Conservation (phyloP, 805 yeast genomes). For the Candida awuae region DNA sequence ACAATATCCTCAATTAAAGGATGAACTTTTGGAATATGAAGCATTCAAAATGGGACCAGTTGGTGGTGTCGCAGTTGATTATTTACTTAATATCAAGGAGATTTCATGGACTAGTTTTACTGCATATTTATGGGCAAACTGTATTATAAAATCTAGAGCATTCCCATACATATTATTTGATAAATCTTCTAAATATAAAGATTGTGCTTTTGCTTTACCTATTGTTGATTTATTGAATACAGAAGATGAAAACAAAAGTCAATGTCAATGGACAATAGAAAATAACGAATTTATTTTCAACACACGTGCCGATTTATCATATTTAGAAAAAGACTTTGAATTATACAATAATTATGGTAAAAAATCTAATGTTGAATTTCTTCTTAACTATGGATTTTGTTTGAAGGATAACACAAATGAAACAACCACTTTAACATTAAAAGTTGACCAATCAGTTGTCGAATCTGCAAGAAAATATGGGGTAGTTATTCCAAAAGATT, state of each 20-base stretch:
- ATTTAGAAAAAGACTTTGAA: slow-evolving; percentile 42
- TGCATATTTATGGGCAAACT: slow-evolving; percentile 68
- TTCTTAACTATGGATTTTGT: slow-evolving; percentile 76
- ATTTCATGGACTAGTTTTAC: slow-evolving; percentile 55
- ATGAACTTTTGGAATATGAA: slow-evolving; percentile 22
- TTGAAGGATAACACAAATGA: slow-evolving; percentile 46
- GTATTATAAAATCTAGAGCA: slow-evolving; percentile 67
- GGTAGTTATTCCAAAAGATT: slow-evolving; percentile 33
- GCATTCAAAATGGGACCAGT: slow-evolving; percentile 15
- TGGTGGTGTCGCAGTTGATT: slow-evolving; percentile 15
- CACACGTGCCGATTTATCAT: slow-evolving; percentile 24
- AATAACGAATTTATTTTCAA: slow-evolving; percentile 30
- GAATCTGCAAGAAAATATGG: slow-evolving; percentile 30
- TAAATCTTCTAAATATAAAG: slow-evolving; percentile 18
- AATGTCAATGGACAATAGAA: slow-evolving; percentile 42
- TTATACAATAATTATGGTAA: slow-evolving; percentile 80
- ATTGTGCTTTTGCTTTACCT: slow-evolving; percentile 66
- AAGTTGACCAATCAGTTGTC: slow-evolving; percentile 33
- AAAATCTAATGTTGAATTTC: slow-evolving; percentile 52
- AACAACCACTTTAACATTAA: slow-evolving; percentile 50
- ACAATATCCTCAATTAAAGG: slow-evolving; percentile 12
- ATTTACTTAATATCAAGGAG: slow-evolving; percentile 12
- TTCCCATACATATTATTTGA: slow-evolving; percentile 61
- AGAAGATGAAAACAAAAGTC: slow-evolving; percentile 47
- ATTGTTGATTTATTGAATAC: slow-evolving; percentile 73